Evolutionary conservation across 768 basidiomycete genomes (phyloP).

Genomic region (Fistulinella prunicolor): DNA sequence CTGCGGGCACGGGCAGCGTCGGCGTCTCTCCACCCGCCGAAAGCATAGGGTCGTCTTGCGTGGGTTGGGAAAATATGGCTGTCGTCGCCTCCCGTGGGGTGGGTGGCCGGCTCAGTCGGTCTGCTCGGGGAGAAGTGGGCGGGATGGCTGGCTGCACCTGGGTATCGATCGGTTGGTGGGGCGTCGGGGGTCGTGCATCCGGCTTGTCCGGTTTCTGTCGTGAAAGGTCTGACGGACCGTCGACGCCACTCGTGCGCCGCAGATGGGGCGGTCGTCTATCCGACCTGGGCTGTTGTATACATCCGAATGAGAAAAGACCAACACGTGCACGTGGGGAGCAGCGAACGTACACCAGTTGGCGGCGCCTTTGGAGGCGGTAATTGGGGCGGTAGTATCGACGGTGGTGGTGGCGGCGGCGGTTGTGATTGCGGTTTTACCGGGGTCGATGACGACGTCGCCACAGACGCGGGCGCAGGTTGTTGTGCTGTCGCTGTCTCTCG

Average conservation of each 20-base stretch:
- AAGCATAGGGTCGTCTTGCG: too few species aligned
- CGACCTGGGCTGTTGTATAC: constrained; percentile 12
- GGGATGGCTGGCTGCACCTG: not conserved
- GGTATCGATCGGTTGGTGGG: not conserved
- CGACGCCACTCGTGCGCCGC: constrained; percentile 8
- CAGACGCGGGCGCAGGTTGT: not conserved
- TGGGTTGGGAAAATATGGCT: too few species aligned
- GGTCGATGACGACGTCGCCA: not conserved
- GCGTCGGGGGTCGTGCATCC: not conserved
- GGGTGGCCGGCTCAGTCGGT: not conserved
- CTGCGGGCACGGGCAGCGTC: not conserved
- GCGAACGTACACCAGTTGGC: constrained; percentile 11
- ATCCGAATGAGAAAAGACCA: too few species aligned
- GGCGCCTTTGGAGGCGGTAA: not conserved
- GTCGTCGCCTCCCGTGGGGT: too few species aligned
- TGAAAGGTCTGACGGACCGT: not conserved
- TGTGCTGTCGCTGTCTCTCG: not conserved
- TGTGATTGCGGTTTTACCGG: not conserved
- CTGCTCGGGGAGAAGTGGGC: constrained; percentile 1
- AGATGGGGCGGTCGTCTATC: constrained; percentile 13
- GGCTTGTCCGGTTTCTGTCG: constrained; percentile 5
- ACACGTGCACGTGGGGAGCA: not conserved
- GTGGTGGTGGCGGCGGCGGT: not conserved
- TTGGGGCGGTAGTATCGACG: not conserved
- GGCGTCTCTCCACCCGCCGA: too few species aligned